Conservation (phyloP, 2,329 filamentous ascomycete genomes). For the Pseudogymnoascus sp. region DNA sequence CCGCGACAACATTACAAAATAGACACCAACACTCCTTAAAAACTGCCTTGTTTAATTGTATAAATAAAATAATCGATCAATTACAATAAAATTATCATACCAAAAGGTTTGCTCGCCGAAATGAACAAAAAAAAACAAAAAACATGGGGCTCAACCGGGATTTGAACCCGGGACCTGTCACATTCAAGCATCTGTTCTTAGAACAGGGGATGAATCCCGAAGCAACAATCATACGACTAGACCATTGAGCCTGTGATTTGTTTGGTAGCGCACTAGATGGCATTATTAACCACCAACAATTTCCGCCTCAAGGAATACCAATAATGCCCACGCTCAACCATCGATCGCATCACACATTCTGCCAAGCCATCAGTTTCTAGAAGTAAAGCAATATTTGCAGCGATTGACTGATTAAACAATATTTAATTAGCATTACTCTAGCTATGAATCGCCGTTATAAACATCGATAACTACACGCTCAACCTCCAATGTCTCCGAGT, state of each 20-base stretch:
- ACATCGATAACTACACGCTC: conserved; percentile 54
- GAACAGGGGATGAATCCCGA: conserved; percentile 27
- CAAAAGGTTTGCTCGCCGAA: background rate
- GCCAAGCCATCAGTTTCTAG: background rate
- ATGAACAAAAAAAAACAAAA: background rate
- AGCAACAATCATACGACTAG: conserved; percentile 35
- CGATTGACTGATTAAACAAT: background rate
- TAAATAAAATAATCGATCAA: background rate
- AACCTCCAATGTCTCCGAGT: conserved; percentile 76
- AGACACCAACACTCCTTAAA: background rate
- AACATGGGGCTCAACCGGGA: conserved; percentile 28
- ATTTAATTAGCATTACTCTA: conserved; percentile 2
- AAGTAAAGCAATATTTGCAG: background rate
- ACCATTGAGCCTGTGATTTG: conserved; percentile 26
- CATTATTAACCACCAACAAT: background rate
- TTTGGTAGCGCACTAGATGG: background rate
- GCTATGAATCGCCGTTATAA: conserved; percentile 9
- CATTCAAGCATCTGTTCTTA: conserved; percentile 22
- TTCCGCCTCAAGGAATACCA: too few relatives aligned
- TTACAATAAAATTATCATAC: background rate
- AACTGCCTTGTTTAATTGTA: background rate
- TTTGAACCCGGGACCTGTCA: conserved; percentile 34
- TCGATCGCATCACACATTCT: background rate
- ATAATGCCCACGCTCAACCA: too few relatives aligned
- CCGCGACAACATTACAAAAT: background rate